Evolutionary conservation across 2,329 filamentous ascomycete species (phyloP).

Genomic region (Phymatotrichopsis omnivora): DNA sequence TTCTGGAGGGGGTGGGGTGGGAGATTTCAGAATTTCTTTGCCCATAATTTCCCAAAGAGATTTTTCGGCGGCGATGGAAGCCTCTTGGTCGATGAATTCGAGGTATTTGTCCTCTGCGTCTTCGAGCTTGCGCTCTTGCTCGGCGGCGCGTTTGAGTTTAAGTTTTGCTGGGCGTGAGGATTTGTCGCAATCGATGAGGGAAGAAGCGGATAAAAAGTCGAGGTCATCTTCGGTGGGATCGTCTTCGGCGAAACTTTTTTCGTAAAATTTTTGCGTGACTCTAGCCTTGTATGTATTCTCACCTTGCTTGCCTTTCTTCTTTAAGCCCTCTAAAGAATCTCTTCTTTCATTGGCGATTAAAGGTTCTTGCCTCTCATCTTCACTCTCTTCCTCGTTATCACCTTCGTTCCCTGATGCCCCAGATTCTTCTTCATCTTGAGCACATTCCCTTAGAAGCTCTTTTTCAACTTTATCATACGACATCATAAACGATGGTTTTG

Average conservation of each 20-base stretch:
- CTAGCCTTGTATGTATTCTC: constrained; percentile 1
- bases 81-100: constrained; percentile 13
- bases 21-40: no score
- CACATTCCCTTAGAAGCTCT: neutral
- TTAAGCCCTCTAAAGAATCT: neutral
- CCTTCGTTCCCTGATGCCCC: neutral
- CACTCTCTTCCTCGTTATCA: neutral
- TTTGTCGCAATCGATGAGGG: neutral
- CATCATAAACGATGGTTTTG: no score
- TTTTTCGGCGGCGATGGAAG: constrained; percentile 13
- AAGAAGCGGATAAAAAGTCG: no score
- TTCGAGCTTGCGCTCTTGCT: neutral
- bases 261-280: no score
- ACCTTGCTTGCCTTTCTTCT: constrained; percentile 2
- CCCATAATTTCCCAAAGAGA: constrained; percentile 18
- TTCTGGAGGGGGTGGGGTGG: no score
- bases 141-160: neutral
- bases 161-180: neutral
- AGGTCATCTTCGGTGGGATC: no score
- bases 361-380: constrained; percentile 6
- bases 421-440: neutral
- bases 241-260: no score
- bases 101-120: constrained; percentile 14
- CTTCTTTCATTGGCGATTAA: constrained; percentile 6
- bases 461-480: constrained; percentile 17